Evolutionary conservation across 352 stramenopile species (phyloP).

Genomic region (Phytophthora kernoviae): DNA sequence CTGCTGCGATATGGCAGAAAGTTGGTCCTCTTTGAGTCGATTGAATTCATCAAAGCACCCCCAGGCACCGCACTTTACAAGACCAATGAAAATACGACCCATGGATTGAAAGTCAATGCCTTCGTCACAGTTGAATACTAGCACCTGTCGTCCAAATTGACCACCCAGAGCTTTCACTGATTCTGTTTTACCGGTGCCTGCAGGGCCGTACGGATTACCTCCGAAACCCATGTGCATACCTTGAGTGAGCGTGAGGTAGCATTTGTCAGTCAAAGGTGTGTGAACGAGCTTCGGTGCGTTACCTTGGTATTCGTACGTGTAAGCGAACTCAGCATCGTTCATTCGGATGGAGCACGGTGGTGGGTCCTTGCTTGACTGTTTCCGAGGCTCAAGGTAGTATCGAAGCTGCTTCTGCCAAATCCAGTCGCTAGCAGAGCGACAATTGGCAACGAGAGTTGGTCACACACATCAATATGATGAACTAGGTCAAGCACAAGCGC

Average conservation of each 20-base stretch:
- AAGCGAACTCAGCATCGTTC: constrained; percentile 87
- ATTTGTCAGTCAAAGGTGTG: constrained; percentile 95
- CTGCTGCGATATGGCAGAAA: constrained; percentile 94
- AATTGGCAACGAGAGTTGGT: constrained; percentile 82
- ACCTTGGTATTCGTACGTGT: constrained; percentile 96
- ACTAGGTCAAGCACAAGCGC: constrained; percentile 94
- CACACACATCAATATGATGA: constrained; percentile 95
- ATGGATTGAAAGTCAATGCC: constrained; percentile 95
- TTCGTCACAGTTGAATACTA: constrained; percentile 96
- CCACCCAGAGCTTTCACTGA: constrained; percentile 93
- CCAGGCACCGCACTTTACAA: constrained; percentile 95
- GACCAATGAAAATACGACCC: constrained; percentile 94
- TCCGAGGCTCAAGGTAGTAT: constrained; percentile 79
- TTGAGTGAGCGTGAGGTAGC: constrained; percentile 94
- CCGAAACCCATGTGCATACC: constrained; percentile 94
- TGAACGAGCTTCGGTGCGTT: constrained; percentile 94
- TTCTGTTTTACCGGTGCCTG: constrained; percentile 95
- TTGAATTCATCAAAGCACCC: constrained; percentile 98
- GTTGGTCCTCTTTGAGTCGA: constrained; percentile 93
- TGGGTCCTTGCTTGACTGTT: constrained; percentile 40
- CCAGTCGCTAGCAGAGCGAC: constrained; percentile 74
- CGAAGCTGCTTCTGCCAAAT: constrained; percentile 95
- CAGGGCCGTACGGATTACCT: constrained; percentile 94
- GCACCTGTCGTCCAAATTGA: constrained; percentile 91
- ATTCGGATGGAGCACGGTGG: constrained; percentile 61